A percentile compares a stretch with the other conserved stretches of the same genome.
These are phyloP conservation scores for Sphagnurus paluster DNA, from an alignment of 1,284 basidiomycete species.

Conservation along the genomic window DNA sequence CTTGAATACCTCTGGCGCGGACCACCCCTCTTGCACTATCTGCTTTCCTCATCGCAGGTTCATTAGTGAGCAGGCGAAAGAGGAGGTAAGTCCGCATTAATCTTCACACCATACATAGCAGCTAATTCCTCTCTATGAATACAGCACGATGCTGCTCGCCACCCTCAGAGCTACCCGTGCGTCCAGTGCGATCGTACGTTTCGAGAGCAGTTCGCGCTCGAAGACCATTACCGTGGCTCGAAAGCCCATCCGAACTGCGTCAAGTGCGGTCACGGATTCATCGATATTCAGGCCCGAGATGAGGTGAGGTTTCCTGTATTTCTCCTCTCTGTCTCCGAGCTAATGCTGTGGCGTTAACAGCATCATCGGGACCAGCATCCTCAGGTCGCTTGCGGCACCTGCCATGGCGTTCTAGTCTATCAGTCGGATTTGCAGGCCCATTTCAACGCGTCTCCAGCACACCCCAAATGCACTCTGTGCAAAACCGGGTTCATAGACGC, in stretches of 20 bases:
- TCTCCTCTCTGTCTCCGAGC: neutral
- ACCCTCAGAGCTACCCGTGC: constrained; percentile 36
- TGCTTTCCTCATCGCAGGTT: constrained; percentile 38
- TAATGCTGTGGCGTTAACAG: constrained; percentile 15
- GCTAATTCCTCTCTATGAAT: neutral
- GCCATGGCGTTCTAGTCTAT: constrained; percentile 25
- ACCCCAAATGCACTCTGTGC: constrained; percentile 26
- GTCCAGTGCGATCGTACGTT: constrained; percentile 30
- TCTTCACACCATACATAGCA: neutral
- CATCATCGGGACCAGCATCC: constrained; percentile 27
- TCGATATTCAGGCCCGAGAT: constrained; percentile 27
- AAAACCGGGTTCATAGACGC: constrained; percentile 25
- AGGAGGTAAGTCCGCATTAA: constrained; percentile 31
- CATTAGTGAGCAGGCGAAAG: constrained; percentile 29
- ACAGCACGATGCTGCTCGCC: constrained; percentile 36
- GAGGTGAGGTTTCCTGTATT: constrained; percentile 24
- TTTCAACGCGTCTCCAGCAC: constrained; percentile 25
- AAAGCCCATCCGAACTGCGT: constrained; percentile 40
- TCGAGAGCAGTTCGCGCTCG: constrained; percentile 33
- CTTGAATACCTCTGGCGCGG: constrained; percentile 29
- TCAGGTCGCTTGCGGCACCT: constrained; percentile 22
- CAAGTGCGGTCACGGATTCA: constrained; percentile 38
- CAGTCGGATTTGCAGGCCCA: constrained; percentile 27
- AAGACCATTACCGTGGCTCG: constrained; percentile 44
- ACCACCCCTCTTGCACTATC: constrained; percentile 32